These are phyloP conservation scores for Agrocybe pediades DNA, from an alignment of 768 basidiomycete species.

Conservation along the genomic window DNA sequence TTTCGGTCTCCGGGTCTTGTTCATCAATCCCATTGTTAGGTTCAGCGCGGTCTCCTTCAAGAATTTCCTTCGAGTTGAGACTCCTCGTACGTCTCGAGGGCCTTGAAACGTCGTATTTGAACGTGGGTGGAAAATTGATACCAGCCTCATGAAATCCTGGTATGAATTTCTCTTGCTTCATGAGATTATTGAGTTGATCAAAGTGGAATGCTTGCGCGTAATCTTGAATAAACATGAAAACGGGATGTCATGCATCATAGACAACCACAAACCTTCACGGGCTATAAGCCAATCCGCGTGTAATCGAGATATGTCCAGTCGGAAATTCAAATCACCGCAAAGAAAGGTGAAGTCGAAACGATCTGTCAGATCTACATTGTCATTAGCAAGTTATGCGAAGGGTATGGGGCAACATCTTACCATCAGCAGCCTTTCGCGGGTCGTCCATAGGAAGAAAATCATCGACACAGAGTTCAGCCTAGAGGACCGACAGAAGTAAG, in stretches of 20 bases:
- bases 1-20: slow-evolving; percentile 32
- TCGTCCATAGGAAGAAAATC: slow-evolving; percentile 70
- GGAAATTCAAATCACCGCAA: slow-evolving; percentile 91
- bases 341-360: slow-evolving; percentile 89
- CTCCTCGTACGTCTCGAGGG: slow-evolving; percentile 53
- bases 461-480: slow-evolving; percentile 80
- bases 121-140: slow-evolving; percentile 90
- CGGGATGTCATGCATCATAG: neutral
- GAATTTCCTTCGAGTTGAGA: slow-evolving; percentile 30
- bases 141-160: slow-evolving; percentile 77
- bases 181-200: slow-evolving; percentile 83
- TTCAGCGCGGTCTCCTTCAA: slow-evolving; percentile 18
- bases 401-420: slow-evolving; percentile 36
- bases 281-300: slow-evolving; percentile 96
- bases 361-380: slow-evolving; percentile 70
- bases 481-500: neutral
- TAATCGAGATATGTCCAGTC: slow-evolving; percentile 83
- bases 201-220: slow-evolving; percentile 86
- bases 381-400: neutral
- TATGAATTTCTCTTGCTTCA: slow-evolving; percentile 70
- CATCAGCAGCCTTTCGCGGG: slow-evolving; percentile 70
- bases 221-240: slow-evolving; percentile 42
- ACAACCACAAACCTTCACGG: slow-evolving; percentile 56
- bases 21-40: slow-evolving; percentile 37
- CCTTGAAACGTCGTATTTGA: slow-evolving; percentile 85